Base-by-base conservation (phyloP, 2,329 filamentous ascomycete species). In the Aspergillus sp. region DNA sequence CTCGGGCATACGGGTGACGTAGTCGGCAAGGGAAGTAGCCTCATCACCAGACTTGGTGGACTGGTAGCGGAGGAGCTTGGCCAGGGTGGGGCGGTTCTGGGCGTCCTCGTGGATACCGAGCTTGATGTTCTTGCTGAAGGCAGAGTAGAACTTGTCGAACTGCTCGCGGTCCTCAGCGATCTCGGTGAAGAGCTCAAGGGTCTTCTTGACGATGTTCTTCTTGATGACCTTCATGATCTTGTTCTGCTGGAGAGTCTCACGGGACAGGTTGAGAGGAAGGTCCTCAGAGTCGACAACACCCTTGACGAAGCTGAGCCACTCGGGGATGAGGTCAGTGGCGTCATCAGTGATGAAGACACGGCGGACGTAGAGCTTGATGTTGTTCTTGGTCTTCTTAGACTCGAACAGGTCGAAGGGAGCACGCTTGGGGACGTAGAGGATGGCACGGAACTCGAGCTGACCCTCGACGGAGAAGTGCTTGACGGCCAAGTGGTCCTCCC, bases 221-320 rank as follows among this genome's bases (percentile, higher is more conserved):
- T 96, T 96, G 88, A 98, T 98, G 81, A 98, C 95, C 90, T 98
- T 98, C 95, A 98, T 98, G 87, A 99, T 99, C 92, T 98, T 98
- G 91, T 98, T 99, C 87, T 98, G 95, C 85, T 99, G 95, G 54
- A 99, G 92, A 61, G 94, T 98, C 89, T 99, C 95, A 90, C 95
- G 95, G 77, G 95, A 98, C 84, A 99, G 83, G 89, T 99, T 99
- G 81, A 99, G 90, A 73, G 95, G 95, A 66, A 99, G 90, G 81
- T 99, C 95, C 88, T 99, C 95, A 75, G 95, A 99, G 84, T 99
- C 95, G 80, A 99, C 95, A 73, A 99, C 95, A 90, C 95, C 95
- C 91, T 99, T 99, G 88, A 99, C 84, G 84, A 99, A 99, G 84
- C 92, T 88, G 77, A 99, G 89, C 95, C 95, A 99, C 86, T 99